Conservation (phyloP, 192 early-diverging fungal species). For the Mortierella antarctica region DNA sequence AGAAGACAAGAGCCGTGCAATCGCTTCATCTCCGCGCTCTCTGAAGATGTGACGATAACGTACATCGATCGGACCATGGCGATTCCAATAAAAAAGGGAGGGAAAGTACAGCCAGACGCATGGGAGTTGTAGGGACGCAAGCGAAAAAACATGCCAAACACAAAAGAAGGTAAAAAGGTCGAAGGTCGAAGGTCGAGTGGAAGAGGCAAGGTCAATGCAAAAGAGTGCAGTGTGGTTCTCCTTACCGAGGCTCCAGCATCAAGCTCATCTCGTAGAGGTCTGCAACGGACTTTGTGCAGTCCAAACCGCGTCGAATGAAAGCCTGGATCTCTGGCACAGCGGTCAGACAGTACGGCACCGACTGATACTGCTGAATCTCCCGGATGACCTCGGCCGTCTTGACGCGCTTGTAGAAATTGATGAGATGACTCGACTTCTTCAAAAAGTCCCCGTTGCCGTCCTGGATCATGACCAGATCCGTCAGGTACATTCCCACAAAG, state of each 20-base stretch:
- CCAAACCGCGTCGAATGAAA: constrained; percentile 77
- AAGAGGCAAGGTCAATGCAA: neutral
- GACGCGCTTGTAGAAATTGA: constrained; percentile 94
- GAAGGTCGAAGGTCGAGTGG: neutral
- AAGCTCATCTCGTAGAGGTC: constrained; percentile 85
- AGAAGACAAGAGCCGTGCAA: constrained; percentile 70
- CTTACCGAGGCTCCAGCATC: constrained; percentile 84
- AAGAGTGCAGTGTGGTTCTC: neutral
- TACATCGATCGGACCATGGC: neutral
- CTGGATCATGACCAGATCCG: constrained; percentile 95
- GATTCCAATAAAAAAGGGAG: neutral
- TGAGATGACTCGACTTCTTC: constrained; percentile 69
- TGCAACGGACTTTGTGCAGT: constrained; percentile 77
- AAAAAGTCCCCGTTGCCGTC: constrained; percentile 90
- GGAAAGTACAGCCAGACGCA: neutral
- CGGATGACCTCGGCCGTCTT: constrained; percentile 93
- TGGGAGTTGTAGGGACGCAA: no score
- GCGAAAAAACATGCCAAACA: neutral
- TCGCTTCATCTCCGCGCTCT: constrained; percentile 84
- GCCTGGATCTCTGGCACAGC: constrained; percentile 89
- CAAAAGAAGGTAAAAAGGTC: constrained; percentile 4
- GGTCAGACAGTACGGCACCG: constrained; percentile 82
- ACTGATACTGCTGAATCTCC: constrained; percentile 94
- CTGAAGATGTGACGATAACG: constrained; percentile 24
- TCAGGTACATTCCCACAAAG: constrained; percentile 82